Base-by-base conservation (phyloP, 1,139 yeast genomes). In the Pichia sp. region DNA sequence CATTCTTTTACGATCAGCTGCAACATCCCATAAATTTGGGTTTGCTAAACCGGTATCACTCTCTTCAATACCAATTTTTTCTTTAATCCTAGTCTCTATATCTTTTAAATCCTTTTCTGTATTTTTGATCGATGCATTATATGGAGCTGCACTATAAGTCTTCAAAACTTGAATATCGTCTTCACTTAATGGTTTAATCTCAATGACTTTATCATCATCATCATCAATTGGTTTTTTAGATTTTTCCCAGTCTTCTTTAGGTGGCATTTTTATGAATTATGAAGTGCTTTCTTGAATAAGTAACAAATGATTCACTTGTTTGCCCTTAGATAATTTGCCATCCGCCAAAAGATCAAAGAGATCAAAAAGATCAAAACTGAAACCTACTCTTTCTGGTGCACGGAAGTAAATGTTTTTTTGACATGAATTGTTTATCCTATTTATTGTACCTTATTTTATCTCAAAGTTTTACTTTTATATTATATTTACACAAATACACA, bases 141-240 rank as follows among this genome's bases (percentile, higher is more conserved):
- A 92, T 32, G 98, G 97, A 3, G 98, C 99, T 32, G 95, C 95
- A 46, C 97, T 97, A 61, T 92, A 92, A 9, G 97, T 88, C 70
- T 94, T 90, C 60, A 92, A 74, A 43, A 92, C 97, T 68, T 90
- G 97, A 62, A 94, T 94, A 68, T 92, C 99, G 43, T 95, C 96
- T 64, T 94, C 98, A 52, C 92, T 79, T 59, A 92, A 77, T 11
- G 98, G 98, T 25, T 79, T 80, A 56, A 87, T 83, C 59, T 89
- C 85, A 53, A 85, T 90, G 50, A 80, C 85, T 43, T 70, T 68
- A 46, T 67, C 68, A 34, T 65, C 71, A 8, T 39, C 53, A 23
- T 85, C 92, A 57, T 85, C 96, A 42, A 73, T 73, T 20, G 96
- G 95, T 44, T 94, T 84, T 65, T 82, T 83, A 69, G 88, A 89